Conservation (phyloP, 345 rosid species). For the Salix exigua region DNA sequence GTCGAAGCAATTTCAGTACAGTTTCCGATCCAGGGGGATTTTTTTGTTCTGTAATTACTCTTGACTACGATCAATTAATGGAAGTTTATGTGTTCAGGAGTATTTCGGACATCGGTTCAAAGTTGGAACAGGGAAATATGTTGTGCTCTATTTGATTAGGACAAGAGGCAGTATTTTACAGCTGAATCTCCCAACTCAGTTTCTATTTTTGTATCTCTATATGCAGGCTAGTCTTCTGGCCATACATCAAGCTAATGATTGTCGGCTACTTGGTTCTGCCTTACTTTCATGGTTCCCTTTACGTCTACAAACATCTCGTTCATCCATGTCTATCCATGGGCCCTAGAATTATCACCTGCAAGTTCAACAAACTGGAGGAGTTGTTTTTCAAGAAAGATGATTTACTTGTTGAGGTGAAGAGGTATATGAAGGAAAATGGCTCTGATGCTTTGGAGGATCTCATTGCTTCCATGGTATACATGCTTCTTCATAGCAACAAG, state of each 20-base stretch:
- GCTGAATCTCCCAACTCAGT: background rate
- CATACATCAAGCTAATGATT: constrained; percentile 24
- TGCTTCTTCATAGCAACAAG: background rate
- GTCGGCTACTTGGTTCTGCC: constrained; percentile 20
- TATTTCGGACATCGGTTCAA: background rate
- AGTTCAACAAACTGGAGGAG: constrained; percentile 6
- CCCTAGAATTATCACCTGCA: constrained; percentile 1
- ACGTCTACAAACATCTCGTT: constrained; percentile 25
- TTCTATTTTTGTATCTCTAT: background rate
- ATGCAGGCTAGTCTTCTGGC: constrained; percentile 27
- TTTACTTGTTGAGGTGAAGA: constrained; percentile 10
- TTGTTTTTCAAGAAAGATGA: constrained; percentile 3
- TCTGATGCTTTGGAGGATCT: constrained; percentile 22
- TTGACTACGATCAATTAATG: background rate
- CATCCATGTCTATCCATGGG: constrained; percentile 21
- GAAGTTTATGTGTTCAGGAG: background rate
- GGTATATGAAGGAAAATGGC: constrained; percentile 13
- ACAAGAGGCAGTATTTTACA: background rate
- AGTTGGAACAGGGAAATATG: background rate
- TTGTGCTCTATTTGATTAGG: background rate
- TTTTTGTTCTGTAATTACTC: background rate
- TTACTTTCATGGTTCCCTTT: constrained; percentile 29
- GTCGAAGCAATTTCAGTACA: background rate
- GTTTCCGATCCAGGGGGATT: background rate
- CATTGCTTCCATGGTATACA: constrained; percentile 15